Conservation (phyloP, 2,329 filamentous ascomycete genomes). For the Claviceps spartinae region DNA sequence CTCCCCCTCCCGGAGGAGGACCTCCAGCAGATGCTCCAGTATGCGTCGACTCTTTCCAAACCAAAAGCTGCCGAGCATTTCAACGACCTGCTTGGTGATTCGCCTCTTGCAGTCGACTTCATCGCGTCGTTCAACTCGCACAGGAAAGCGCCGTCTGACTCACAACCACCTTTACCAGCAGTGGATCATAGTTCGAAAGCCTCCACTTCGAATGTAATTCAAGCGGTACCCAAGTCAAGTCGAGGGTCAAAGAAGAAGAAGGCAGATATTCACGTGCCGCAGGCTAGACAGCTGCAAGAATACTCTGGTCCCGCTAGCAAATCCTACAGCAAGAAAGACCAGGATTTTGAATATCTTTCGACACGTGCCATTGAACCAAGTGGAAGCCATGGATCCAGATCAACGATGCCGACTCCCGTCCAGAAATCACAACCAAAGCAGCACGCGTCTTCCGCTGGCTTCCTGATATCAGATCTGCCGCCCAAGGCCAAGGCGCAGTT, state of each 20-base stretch:
- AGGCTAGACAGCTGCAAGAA: slow-evolving; percentile 45
- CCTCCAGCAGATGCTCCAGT: slow-evolving; percentile 71
- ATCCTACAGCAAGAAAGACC: slow-evolving; percentile 61
- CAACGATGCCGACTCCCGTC: slow-evolving; percentile 19
- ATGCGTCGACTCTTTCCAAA: slow-evolving; percentile 64
- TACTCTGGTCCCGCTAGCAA: slow-evolving; percentile 52
- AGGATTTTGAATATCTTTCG: slow-evolving; percentile 60
- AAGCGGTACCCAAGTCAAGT: slow-evolving; percentile 35
- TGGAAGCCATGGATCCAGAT: slow-evolving; percentile 24
- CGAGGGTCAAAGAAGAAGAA: slow-evolving; percentile 44
- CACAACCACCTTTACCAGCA: slow-evolving; percentile 5
- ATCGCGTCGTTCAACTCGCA: slow-evolving; percentile 69
- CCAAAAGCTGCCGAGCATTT: slow-evolving; percentile 72
- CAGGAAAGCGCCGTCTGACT: slow-evolving; percentile 26
- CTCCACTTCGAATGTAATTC: slow-evolving; percentile 14
- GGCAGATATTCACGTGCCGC: slow-evolving; percentile 46
- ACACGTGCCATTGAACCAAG: slow-evolving; percentile 27
- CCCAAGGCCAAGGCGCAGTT: slow-evolving; percentile 43
- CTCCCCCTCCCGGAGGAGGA: slow-evolving; percentile 78
- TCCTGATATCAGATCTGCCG: slow-evolving; percentile 64
- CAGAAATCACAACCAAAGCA: slow-evolving; percentile 31
- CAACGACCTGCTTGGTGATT: slow-evolving; percentile 77
- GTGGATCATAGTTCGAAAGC: neutral
- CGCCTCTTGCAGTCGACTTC: slow-evolving; percentile 61
- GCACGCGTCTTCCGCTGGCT: slow-evolving; percentile 51